Conservation (phyloP, 805 yeast species). For the Sugiyamaella lignohabitans region DNA sequence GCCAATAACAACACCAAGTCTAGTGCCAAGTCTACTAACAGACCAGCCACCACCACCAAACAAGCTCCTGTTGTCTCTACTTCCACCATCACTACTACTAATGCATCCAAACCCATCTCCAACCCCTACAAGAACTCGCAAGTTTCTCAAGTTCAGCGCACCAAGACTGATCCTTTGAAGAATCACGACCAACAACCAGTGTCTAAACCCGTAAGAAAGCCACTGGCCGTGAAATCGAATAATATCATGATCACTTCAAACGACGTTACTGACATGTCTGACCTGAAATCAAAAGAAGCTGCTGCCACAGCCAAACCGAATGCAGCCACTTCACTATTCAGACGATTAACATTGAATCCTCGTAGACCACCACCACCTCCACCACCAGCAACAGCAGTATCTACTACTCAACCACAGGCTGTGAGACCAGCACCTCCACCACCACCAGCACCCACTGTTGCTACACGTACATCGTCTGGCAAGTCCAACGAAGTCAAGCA, state of each 20-base stretch:
- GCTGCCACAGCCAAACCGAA: neutral
- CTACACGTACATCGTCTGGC: neutral
- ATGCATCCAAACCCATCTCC: neutral
- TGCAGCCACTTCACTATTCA: slow-evolving; percentile 13
- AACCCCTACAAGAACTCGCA: no score
- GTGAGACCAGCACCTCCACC: no score
- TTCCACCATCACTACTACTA: neutral
- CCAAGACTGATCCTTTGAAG: neutral
- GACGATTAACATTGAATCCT: slow-evolving; percentile 16
- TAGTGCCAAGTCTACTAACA: no score
- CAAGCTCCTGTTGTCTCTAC: neutral
- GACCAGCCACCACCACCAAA: neutral
- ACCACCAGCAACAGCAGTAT: slow-evolving; percentile 9
- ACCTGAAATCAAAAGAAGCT: neutral
- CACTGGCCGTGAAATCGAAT: slow-evolving; percentile 11
- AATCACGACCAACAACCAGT: no score
- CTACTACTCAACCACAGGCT: neutral
- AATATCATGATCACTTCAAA: slow-evolving; percentile 5
- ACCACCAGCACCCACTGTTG: neutral
- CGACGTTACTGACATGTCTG: neutral
- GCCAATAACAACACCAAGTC: neutral
- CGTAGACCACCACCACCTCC: slow-evolving; percentile 19
- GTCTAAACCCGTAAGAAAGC: slow-evolving; percentile 12
- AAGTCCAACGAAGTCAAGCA: slow-evolving; percentile 26
- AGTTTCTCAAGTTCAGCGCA: no score